Base-by-base conservation (phyloP, 163 green algal genomes). In the Scenedesmus sp. region DNA sequence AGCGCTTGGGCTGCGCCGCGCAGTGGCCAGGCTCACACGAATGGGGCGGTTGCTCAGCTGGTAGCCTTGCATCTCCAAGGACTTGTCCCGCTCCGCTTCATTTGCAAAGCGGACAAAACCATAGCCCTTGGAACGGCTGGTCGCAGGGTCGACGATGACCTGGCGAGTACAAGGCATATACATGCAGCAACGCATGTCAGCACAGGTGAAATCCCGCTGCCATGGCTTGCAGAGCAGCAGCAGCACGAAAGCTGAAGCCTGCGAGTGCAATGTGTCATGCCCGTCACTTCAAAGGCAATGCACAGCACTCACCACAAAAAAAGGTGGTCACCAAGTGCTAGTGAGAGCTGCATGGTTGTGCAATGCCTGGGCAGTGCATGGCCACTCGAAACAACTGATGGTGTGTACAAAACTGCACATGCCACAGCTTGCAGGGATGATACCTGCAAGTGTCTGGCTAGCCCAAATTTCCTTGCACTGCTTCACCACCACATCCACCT, bases 31-130 rank as follows among this genome's bases (percentile, higher is more conserved):
- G 70, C 92, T 96, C 13, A 99, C 98, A 13, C 98, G 95, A 68
- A 99, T 98, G 12, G 96, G 95, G 5, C 97, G 93, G 59, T 94
- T 96, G 76, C 91, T 94, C 46, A 99, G 95, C 59, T 96, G 95
- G 81, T 97, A 94, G 24, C 97, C 97, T 88, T 96, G 96, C 97
- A 99, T 98, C 86, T 98, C 94, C 18, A 99, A 82, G 0, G 97
- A 95, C 16, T 93, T 90, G 92, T 99, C 96, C 3, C 97, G 92
- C 86, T 99, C 96, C 35, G 84, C 87, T 93, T 98, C 97, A 42
- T 89, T 93, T 44, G 86, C 94, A 91, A 99, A 99, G 20, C 98
- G 95, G 35, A 99, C 98, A 93, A 99, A 99, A 49, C 98, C 98
- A 85, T 98, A 99, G 78, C 98, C 97, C 88, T 99, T 98, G 70